Percentiles rank a stretch among this genome's conserved stretches.
Conservation (phyloP, 768 basidiomycete genomes). For the Russula lepida region DNA sequence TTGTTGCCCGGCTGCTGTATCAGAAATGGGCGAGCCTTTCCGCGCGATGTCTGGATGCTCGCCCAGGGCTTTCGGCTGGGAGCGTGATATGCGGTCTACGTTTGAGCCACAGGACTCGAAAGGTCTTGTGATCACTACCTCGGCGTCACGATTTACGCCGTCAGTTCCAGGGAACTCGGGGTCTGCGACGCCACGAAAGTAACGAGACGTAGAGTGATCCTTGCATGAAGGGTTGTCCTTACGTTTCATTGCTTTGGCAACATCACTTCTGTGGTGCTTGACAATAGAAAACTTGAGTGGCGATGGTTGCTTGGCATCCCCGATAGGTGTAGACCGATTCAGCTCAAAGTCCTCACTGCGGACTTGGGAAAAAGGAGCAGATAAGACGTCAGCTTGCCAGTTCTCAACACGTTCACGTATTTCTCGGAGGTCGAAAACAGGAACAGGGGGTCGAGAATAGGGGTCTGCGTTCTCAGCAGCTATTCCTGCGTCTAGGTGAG, state of each 20-base stretch:
- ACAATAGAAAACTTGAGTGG: constrained; percentile 3
- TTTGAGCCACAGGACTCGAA: neutral
- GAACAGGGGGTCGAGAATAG: constrained; percentile 7
- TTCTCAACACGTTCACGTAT: constrained; percentile 10
- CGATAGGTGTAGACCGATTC: neutral
- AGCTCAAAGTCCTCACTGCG: neutral
- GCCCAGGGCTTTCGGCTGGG: neutral
- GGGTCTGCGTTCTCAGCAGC: neutral
- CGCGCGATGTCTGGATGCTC: neutral
- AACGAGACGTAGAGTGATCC: constrained; percentile 4
- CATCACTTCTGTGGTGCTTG: neutral
- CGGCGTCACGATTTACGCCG: neutral
- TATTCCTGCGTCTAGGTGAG: constrained; percentile 7
- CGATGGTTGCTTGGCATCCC: neutral
- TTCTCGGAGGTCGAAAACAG: neutral
- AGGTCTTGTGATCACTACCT: neutral
- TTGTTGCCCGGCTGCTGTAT: neutral
- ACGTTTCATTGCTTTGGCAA: constrained; percentile 2
- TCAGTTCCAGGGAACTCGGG: neutral
- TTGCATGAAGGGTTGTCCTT: neutral
- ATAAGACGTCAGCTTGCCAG: constrained; percentile 10
- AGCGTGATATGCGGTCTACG: neutral
- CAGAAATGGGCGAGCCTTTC: neutral
- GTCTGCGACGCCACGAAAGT: neutral
- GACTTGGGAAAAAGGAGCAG: neutral